phyloP scores from a whole-genome alignment of 2,329 filamentous ascomycete genomes.

The Metarhizium anisopliae region DNA sequence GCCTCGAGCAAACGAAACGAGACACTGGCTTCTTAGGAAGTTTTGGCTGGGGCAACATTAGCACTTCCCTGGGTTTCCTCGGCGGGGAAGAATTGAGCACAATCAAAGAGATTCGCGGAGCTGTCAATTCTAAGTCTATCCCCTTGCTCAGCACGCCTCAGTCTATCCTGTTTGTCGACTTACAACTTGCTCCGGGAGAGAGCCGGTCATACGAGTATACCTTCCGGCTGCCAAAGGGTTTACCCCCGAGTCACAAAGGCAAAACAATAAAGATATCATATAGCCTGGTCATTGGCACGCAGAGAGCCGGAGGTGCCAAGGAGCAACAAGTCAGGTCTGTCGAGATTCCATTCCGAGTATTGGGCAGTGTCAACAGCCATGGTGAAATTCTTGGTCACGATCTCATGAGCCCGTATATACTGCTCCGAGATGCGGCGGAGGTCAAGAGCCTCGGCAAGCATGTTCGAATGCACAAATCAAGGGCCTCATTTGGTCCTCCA shows the following conservation, averaged over 20 bases:
- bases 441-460: conserved; percentile 36
- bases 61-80: conserved; percentile 81
- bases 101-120: conserved; percentile 89
- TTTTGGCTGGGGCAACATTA: conserved; percentile 81
- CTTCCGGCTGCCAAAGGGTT: conserved; percentile 74
- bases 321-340: conserved; percentile 84
- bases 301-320: conserved; percentile 67
- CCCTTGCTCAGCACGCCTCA: conserved; percentile 92
- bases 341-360: conserved; percentile 83
- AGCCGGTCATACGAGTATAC: conserved; percentile 80
- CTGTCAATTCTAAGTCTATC: conserved; percentile 76
- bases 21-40: conserved; percentile 73
- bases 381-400: conserved; percentile 90
- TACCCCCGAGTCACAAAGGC: conserved; percentile 87
- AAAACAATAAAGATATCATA: conserved; percentile 93
- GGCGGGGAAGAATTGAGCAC: conserved; percentile 81
- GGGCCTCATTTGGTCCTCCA: conserved; percentile 18
- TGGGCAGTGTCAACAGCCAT: conserved; percentile 83
- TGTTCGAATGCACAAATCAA: conserved; percentile 17
- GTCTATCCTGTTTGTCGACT: conserved; percentile 89
- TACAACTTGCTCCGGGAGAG: conserved; percentile 80
- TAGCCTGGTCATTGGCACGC: conserved; percentile 83
- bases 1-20: conserved; percentile 63
- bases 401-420: conserved; percentile 85
- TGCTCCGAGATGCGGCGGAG: conserved; percentile 74